Conservation (phyloP, 140 eudicot genomes). For the Cichorium intybus region DNA sequence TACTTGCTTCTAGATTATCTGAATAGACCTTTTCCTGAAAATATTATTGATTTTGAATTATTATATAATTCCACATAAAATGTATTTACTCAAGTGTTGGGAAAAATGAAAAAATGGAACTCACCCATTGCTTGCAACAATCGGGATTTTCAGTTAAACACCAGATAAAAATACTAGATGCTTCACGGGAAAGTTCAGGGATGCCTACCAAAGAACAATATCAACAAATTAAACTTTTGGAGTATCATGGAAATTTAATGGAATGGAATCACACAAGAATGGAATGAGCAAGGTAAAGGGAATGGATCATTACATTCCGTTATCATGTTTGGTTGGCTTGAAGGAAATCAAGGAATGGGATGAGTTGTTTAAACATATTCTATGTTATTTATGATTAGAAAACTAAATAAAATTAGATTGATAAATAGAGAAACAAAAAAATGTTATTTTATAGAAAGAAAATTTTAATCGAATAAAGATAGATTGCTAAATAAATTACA, state of each 20-base stretch:
- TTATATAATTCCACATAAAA: not conserved
- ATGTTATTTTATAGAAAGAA: too few relatives aligned
- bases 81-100: not conserved
- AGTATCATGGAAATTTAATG: not conserved
- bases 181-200: slow-evolving; percentile 64
- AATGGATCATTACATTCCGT: too few relatives aligned
- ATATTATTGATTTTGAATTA: not conserved
- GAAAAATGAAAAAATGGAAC: slow-evolving; percentile 13
- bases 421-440: too few relatives aligned
- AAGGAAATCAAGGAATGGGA: too few relatives aligned
- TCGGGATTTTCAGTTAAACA: slow-evolving; percentile 73
- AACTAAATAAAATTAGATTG: too few relatives aligned
- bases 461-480: too few relatives aligned
- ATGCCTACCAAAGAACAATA: slow-evolving; percentile 42
- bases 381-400: too few relatives aligned
- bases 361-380: too few relatives aligned
- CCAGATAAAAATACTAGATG: slow-evolving; percentile 68
- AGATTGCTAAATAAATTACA: too few relatives aligned
- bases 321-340: too few relatives aligned
- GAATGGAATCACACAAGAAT: too few relatives aligned
- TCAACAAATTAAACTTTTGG: not conserved
- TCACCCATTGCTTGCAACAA: slow-evolving; percentile 85
- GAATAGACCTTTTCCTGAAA: slow-evolving; percentile 59
- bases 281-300: too few relatives aligned
- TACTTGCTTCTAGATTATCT: slow-evolving; percentile 72